Percentiles rank a stretch among this genome's conserved stretches.
These are phyloP conservation scores for Microstegium vimineum DNA, from an alignment of 176 grass and related monocot species.

Conservation along the genomic window DNA sequence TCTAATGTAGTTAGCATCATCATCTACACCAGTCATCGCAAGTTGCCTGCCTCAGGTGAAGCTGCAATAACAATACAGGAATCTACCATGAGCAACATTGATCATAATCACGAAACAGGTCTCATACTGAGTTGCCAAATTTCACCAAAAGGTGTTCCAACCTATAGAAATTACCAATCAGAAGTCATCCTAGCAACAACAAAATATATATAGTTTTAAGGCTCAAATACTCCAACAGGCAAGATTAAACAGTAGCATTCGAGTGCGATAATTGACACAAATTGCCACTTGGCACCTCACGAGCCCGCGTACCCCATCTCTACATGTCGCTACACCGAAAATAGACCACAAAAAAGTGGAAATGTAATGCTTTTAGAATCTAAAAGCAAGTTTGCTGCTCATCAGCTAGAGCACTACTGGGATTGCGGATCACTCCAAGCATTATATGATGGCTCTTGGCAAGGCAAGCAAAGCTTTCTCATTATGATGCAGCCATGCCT, in stretches of 20 bases:
- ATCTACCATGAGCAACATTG: constrained; percentile 9
- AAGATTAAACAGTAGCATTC: background rate
- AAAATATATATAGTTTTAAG: background rate
- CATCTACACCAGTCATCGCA: constrained; percentile 23
- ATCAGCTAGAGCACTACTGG: constrained; percentile 32
- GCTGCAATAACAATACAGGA: constrained; percentile 33
- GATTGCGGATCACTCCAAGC: constrained; percentile 37
- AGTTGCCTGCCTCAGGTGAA: constrained; percentile 36
- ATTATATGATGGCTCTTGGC: constrained; percentile 27
- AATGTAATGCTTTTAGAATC: constrained; percentile 20
- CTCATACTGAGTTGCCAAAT: background rate
- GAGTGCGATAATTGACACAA: background rate
- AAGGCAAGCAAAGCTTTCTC: constrained; percentile 35
- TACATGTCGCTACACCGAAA: background rate
- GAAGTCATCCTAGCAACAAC: background rate
- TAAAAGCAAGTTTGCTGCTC: constrained; percentile 25
- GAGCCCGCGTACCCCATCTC: background rate
- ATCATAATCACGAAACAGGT: background rate
- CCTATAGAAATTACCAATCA: background rate
- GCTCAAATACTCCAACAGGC: background rate
- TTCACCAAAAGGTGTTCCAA: background rate
- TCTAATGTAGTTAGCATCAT: constrained; percentile 44
- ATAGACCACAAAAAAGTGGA: constrained; percentile 1
- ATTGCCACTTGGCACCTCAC: background rate
- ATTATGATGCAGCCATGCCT: constrained; percentile 24